phyloP scores from a whole-genome alignment of 768 basidiomycete genomes.

The Suillus paluster region DNA sequence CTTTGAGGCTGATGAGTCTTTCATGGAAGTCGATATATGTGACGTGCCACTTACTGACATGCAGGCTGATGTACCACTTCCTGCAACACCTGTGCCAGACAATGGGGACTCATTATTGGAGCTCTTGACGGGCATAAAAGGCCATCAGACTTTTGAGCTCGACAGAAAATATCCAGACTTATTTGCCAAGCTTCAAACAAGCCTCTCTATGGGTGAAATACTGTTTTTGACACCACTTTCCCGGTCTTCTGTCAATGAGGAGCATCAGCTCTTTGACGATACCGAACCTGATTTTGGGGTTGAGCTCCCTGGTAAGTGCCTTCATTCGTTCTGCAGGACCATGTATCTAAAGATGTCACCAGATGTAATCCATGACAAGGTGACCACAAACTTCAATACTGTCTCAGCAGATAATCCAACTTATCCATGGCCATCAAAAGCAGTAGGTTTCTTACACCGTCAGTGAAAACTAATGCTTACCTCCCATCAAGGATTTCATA shows the following conservation, averaged over 20 bases:
- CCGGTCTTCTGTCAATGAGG: background rate
- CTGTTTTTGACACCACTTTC: background rate
- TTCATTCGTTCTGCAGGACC: too few relatives aligned
- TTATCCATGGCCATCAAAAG: conserved; percentile 13
- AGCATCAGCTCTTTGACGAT: background rate
- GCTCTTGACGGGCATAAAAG: background rate
- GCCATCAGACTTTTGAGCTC: background rate
- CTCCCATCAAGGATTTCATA: conserved; percentile 25
- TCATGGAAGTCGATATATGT: background rate
- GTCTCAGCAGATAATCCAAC: conserved; percentile 36
- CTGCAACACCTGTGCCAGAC: too few relatives aligned
- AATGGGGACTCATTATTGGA: background rate
- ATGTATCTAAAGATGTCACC: background rate
- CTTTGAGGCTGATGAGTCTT: background rate
- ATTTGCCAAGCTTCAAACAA: background rate
- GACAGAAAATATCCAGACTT: background rate
- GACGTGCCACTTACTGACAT: background rate
- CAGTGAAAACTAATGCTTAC: conserved; percentile 12
- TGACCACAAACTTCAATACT: conserved; percentile 12
- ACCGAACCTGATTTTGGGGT: background rate
- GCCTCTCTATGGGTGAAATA: background rate
- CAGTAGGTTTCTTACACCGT: conserved; percentile 3
- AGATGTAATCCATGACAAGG: background rate
- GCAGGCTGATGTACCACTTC: too few relatives aligned
- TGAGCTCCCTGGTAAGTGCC: background rate